phyloP scores from a whole-genome alignment of 2,329 filamentous ascomycete genomes.

The Sclerotinia nivalis region DNA sequence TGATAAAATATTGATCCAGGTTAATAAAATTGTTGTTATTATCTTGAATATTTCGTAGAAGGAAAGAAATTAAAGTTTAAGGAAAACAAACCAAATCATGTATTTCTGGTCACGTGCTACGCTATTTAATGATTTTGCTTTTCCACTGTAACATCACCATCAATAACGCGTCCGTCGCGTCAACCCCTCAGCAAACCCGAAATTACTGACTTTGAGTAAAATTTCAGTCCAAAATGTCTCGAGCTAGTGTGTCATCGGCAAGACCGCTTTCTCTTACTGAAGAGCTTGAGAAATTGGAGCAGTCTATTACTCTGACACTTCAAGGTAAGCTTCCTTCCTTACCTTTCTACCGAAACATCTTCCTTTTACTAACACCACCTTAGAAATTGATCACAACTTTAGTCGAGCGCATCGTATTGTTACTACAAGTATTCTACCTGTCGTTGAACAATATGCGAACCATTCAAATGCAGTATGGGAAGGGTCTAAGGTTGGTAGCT shows the following conservation, averaged over 20 bases:
- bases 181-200: conserved; percentile 14
- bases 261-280: conserved; percentile 79
- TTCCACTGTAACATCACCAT: neutral
- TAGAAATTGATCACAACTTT: conserved; percentile 98
- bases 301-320: conserved; percentile 92
- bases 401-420: conserved; percentile 96
- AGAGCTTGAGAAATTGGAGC: conserved; percentile 92
- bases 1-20: neutral
- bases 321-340: conserved; percentile 61
- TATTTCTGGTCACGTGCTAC: neutral
- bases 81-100: neutral
- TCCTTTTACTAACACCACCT: conserved; percentile 24
- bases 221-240: conserved; percentile 33
- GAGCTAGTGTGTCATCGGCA: conserved; percentile 44
- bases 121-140: neutral
- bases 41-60: neutral
- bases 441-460: conserved; percentile 93
- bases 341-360: neutral
- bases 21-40: conserved; percentile 1
- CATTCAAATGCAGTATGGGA: conserved; percentile 96
- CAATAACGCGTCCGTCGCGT: conserved; percentile 10
- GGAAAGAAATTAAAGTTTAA: neutral
- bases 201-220: neutral
- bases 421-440: conserved; percentile 85
- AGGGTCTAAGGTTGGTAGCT: conserved; percentile 73